These are phyloP conservation scores for Phytophthora boehmeriae DNA, from an alignment of 352 stramenopile genomes.

Conservation along the genomic window DNA sequence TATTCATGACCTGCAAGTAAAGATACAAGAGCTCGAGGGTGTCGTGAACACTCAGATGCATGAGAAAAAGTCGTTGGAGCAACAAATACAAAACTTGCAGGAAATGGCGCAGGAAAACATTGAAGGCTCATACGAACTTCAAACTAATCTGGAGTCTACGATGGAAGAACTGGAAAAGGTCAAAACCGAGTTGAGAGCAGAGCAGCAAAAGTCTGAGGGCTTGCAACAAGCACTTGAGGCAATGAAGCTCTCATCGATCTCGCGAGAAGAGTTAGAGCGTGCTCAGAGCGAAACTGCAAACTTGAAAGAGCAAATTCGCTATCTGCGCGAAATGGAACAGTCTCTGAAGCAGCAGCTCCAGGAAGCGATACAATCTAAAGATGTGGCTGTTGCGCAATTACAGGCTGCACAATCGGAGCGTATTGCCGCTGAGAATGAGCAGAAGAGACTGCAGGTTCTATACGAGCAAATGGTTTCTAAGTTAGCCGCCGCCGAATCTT, in stretches of 20 bases:
- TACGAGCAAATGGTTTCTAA: constrained; percentile 33
- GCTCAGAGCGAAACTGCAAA: constrained; percentile 40
- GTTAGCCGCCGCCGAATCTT: constrained; percentile 33
- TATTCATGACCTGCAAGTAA: constrained; percentile 35
- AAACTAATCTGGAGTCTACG: constrained; percentile 62
- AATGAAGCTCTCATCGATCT: constrained; percentile 31
- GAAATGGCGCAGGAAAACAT: constrained; percentile 65
- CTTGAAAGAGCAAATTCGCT: constrained; percentile 41
- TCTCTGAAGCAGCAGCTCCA: constrained; percentile 46
- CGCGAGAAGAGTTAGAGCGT: constrained; percentile 39
- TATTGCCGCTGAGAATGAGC: constrained; percentile 35
- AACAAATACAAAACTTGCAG: constrained; percentile 71
- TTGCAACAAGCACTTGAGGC: constrained; percentile 30
- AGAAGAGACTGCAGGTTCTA: constrained; percentile 30
- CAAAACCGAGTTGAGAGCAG: constrained; percentile 29
- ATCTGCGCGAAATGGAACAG: constrained; percentile 45
- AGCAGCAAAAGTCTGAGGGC: constrained; percentile 30
- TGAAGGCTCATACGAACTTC: constrained; percentile 56
- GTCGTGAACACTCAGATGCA: constrained; percentile 28
- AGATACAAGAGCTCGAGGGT: constrained; percentile 33
- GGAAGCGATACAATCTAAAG: constrained; percentile 28
- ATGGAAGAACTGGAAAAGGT: constrained; percentile 48
- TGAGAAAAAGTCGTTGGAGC: constrained; percentile 52
- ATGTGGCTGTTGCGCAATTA: constrained; percentile 33
- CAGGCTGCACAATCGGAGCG: constrained; percentile 32